Evolutionary conservation across 179 eudicot genomes (phyloP), one percentile per base, ranked within the genome.

Genomic region (Beta corolliflora): DNA sequence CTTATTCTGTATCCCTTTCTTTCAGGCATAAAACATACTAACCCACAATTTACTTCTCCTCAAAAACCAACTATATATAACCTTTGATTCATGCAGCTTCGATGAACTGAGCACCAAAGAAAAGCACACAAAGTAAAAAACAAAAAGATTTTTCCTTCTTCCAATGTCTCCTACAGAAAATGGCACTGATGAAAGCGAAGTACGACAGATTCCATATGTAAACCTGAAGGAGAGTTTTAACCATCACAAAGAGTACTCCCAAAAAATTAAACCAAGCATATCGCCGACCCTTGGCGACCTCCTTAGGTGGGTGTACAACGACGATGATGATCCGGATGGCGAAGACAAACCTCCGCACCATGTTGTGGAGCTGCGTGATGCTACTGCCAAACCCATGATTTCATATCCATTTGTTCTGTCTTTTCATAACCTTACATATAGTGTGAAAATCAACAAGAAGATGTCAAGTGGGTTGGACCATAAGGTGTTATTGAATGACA

Each of bases 341-440:
- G 63, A 81, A 14, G 81, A 73, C 15, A 18, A 68, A 19, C 52
- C 68, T 6, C 52, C 79, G 5, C 86, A 85, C 78, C 92, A 78
- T 46, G 85, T 84, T 19, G 82, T 89, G 0, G 85, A 82, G 55
- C 73, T 86, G 4, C 45, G 55, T 16, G 81, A 84, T 31, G 67
- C 67, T 7, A 45, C 53, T 25, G 53, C 80, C 0, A 73, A 46
- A 23, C 63, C 84, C 16, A 31, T 65, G 15, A 73, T 56, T 18
- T 16, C 80, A 7, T 80, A 80, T 86, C 93, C 93, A 15, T 92
- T 94, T 59, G 86, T 87, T 13, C 97, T 94, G 56, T 87, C 91
- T 11, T 94, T 94, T 71, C 84, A 86, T 18, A 87, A 90, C 79
- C 90, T 94, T 53, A 90, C 90, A 0, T 94, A 94, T 79, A 88